Evolutionary conservation across 2,329 filamentous ascomycete genomes (phyloP), one percentile per base, ranked within the genome.

Genomic region (Calonectria pteridis): DNA sequence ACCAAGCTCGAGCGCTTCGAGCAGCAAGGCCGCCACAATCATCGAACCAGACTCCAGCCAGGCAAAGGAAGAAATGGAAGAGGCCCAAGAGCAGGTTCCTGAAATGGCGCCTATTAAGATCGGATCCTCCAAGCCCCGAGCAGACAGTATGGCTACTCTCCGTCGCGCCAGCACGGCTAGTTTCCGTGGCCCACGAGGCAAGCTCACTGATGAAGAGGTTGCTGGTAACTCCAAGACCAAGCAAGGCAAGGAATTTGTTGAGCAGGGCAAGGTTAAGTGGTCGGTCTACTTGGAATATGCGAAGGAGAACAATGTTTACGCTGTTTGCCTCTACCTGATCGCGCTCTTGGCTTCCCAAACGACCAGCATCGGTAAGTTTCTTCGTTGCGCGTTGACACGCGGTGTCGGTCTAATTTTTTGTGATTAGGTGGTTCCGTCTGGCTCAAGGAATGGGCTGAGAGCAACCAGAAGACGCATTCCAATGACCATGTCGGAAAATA

Each of bases 201-300:
- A 97, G 84, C 85, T 96, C 37, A 91, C 89, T 0, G 96, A 98
- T 78, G 95, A 98, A 80, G 95, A 96, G 85, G 92, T 94, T 67
- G 91, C 91, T 3, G 89, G 87, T 59, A 86, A 91, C 68, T 87
- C 93, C 80, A 96, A 95, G 86, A 95, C 94, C 55, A 95, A 93
- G 82, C 96, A 98, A 84, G 90, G 89, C 71, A 97, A 98, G 85
- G 97, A 99, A 84, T 93, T 94, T 77, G 90, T 92, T 2, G 95
- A 99, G 84, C 95, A 99, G 86, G 97, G 97, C 81, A 98, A 98
- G 84, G 97, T 99, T 79, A 98, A 98, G 85, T 98, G 97, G 96
- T 80, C 81, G 79, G 96, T 99, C 33, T 99, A 99, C 82, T 88
- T 89, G 23, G 96, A 98, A 85, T 99, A 99, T 81, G 97, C 97